Base-by-base conservation (phyloP, 805 yeast genomes). In the Candida insectalens region DNA sequence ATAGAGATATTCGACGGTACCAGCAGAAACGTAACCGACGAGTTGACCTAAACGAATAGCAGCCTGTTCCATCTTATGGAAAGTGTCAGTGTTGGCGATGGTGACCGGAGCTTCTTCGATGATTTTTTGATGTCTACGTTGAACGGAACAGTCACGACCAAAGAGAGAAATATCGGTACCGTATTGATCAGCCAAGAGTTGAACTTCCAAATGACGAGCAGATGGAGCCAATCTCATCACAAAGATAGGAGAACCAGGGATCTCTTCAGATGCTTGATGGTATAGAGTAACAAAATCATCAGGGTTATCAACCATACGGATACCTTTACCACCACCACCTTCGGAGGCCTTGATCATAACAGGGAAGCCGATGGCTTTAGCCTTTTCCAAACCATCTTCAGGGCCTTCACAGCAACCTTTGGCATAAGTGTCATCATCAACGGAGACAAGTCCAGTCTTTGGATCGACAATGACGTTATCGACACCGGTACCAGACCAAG, bases 261-360 rank as follows among this genome's bases (percentile, higher is more conserved):
- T 89, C 67, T 92, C 99, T 49, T 83, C 83, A 34, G 94, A 84
- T 30, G 96, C 98, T 67, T 92, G 99, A 46, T 78, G 77, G 57
- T 89, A 92, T 42, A 83, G 62, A 19, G 83, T 42, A 27, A 68
- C 51, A 46, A 92, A 92, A 50, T 87, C 83, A 43, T 75, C 77
- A 59, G 82, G 95, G 42, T 68, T 57, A 37, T 83, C 95, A 44
- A 87, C 97, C 63, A 87, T 87, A 68, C 99, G 81, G 60, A 92
- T 92, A 74, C 99, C 99, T 65, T 92, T 92, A 69, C 99, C 99
- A 66, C 99, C 99, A 63, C 99, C 99, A 69, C 99, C 99, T 76
- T 92, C 99, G 38, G 96, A 87, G 32, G 98, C 98, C 63, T 92
- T 92, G 55, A 92, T 78, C 99, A 92, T 92, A 35, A 92, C 95